These are phyloP conservation scores for Debaryomyces coudertii DNA, from an alignment of 1,139 yeast genomes.

Conservation along the genomic window DNA sequence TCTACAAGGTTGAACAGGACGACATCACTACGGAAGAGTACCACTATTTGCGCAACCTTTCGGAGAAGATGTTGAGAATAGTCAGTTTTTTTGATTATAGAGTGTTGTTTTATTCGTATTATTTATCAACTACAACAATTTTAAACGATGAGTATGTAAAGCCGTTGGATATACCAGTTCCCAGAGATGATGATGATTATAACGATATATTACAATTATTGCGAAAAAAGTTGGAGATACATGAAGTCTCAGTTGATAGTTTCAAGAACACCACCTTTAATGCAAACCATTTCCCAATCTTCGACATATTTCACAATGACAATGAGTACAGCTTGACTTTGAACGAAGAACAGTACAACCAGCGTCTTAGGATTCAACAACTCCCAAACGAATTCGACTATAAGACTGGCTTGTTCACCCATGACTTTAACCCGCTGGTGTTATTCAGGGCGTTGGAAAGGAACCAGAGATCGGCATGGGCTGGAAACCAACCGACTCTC, in stretches of 20 bases:
- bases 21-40: slow-evolving; percentile 22
- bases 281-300: slow-evolving; percentile 28
- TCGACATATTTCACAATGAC: slow-evolving; percentile 23
- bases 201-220: slow-evolving; percentile 27
- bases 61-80: slow-evolving; percentile 27
- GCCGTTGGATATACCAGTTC: neutral
- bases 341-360: slow-evolving; percentile 17
- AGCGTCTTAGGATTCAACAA: slow-evolving; percentile 13
- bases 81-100: slow-evolving; percentile 36
- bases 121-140: slow-evolving; percentile 25
- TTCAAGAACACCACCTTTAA: slow-evolving; percentile 22
- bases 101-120: slow-evolving; percentile 29
- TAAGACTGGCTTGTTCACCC: slow-evolving; percentile 25
- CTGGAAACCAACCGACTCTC: slow-evolving; percentile 19
- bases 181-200: slow-evolving; percentile 8
- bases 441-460: slow-evolving; percentile 23
- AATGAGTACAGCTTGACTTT: slow-evolving; percentile 14
- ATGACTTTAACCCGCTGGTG: slow-evolving; percentile 32
- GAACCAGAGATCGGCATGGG: slow-evolving; percentile 22
- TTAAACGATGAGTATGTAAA: slow-evolving; percentile 26
- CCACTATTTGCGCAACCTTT: slow-evolving; percentile 20
- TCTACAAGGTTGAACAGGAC: slow-evolving; percentile 23
- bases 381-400: slow-evolving; percentile 22
- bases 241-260: slow-evolving; percentile 26
- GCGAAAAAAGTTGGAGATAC: slow-evolving; percentile 26